Base-by-base conservation (phyloP, 2,329 filamentous ascomycete genomes). In the Dactylonectria macrodidyma region DNA sequence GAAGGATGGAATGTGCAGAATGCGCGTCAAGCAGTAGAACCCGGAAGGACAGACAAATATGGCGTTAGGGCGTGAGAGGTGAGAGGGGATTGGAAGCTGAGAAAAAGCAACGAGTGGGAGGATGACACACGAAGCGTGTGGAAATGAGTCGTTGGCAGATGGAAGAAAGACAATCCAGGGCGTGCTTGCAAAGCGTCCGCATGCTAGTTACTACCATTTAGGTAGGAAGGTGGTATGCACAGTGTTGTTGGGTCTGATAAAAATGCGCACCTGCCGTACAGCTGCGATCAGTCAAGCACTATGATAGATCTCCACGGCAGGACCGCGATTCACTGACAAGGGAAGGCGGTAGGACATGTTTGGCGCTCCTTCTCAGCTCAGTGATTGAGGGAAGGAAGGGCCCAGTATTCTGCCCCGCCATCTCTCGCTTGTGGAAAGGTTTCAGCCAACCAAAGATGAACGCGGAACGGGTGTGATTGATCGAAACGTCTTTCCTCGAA, bases 81-180 rank as follows among this genome's bases (percentile, higher is more conserved):
- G 46, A 38, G 41, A 50, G 24, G 7, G 22, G 19, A 36, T 36
- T 22, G 36, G 44, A 30, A 51, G 36, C 50, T 26, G 38, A 59
- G 50, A 71, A 58, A 59, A 71, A 62, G 52, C 46, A 67, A 66
- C 22, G 19, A 46, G 59, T 67, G 64, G 54, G 63, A 57, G 58
- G 52, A 66, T 26, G 52, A 52, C 26, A 58, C n/a, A 11, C 30
- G 16, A 2, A 48, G 46, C 24, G 59, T 62, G 50, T 65, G 57
- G 50, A 10, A 46, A 38, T 46, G 16, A 30, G 26, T 4, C 26
- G 48, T n/a, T 33, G n/a, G 52, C n/a, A 16, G 51, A 48, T 19
- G 50, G 7, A 33, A 50, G 26, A 55, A 14, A 59, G 60, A 38
- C 19, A 19, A 19, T 19, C 19, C 19, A 19, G 19, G 19, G 19